Percentiles rank a stretch among this genome's conserved stretches.
phyloP scores from a whole-genome alignment of 371 early-diverging fungal species.

The Coemansia linderi region DNA sequence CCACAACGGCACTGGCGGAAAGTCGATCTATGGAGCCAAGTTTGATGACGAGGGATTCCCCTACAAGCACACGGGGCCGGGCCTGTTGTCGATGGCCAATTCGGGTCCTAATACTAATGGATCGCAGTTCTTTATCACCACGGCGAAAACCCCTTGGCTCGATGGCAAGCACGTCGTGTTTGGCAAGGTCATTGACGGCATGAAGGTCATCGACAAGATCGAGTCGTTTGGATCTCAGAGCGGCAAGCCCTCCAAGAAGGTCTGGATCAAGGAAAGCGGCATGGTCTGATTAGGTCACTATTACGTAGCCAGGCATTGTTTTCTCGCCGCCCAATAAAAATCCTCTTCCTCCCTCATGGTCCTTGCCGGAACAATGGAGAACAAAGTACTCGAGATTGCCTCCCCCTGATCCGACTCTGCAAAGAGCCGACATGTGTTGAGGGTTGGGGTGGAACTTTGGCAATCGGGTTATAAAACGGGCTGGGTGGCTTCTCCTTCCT shows the following conservation, averaged over 20 bases:
- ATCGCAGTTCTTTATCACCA: constrained; percentile 98
- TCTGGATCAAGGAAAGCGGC: constrained; percentile 79
- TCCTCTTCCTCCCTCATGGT: not conserved
- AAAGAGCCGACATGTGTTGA: not conserved
- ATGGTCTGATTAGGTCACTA: constrained; percentile 53
- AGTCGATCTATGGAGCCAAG: constrained; percentile 93
- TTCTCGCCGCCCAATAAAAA: not conserved
- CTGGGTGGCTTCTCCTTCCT: not conserved
- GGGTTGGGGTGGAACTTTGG: not conserved
- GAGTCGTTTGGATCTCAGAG: constrained; percentile 70
- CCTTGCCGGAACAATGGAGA: not conserved
- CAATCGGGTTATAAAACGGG: not conserved
- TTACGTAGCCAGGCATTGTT: not conserved
- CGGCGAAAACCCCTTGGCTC: constrained; percentile 82
- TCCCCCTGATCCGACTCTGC: not conserved
- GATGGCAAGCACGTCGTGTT: constrained; percentile 99
- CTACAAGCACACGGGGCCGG: constrained; percentile 84
- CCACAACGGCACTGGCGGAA: constrained; percentile 93
- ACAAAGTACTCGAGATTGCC: not conserved
- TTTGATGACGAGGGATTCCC: constrained; percentile 97
- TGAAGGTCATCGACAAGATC: constrained; percentile 78
- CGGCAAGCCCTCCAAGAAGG: constrained; percentile 67
- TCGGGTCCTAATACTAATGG: constrained; percentile 95
- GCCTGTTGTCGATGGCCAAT: constrained; percentile 98
- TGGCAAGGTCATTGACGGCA: constrained; percentile 85